phyloP scores from a whole-genome alignment of 768 basidiomycete genomes.

The Phylloporus sp. region DNA sequence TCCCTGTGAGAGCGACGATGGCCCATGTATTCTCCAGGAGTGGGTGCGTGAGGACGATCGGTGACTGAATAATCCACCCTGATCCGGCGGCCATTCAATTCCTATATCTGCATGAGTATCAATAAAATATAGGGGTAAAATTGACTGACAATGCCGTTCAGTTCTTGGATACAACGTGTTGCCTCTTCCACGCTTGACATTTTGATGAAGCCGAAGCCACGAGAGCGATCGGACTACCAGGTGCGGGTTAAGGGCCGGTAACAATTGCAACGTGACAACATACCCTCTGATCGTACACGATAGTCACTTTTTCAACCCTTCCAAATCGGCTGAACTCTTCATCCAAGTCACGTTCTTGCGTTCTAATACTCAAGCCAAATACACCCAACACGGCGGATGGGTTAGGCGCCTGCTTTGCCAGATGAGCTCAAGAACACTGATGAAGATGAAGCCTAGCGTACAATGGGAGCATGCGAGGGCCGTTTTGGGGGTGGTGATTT shows the following conservation, averaged over 20 bases:
- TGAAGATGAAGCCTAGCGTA: slow-evolving; percentile 38
- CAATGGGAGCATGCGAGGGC: slow-evolving; percentile 70
- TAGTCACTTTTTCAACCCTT: slow-evolving; percentile 89
- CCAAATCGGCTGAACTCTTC: slow-evolving; percentile 91
- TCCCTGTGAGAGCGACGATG: slow-evolving; percentile 63
- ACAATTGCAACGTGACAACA: slow-evolving; percentile 24
- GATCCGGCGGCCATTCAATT: slow-evolving; percentile 91
- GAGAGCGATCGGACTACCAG: slow-evolving; percentile 83
- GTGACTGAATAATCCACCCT: slow-evolving; percentile 98
- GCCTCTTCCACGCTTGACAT: slow-evolving; percentile 92
- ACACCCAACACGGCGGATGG: slow-evolving; percentile 90
- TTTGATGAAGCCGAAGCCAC: slow-evolving; percentile 96
- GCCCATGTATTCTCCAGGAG: slow-evolving; percentile 98
- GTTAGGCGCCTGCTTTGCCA: slow-evolving; percentile 70
- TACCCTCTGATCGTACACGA: slow-evolving; percentile 96
- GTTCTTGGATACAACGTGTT: slow-evolving; percentile 76
- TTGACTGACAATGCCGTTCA: slow-evolving; percentile 83
- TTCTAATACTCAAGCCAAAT: slow-evolving; percentile 97
- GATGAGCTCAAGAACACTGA: slow-evolving; percentile 31
- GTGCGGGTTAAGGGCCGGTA: slow-evolving; percentile 19
- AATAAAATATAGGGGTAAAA: neutral
- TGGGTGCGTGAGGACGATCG: slow-evolving; percentile 89
- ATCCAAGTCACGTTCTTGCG: slow-evolving; percentile 89
- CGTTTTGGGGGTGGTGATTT: slow-evolving; percentile 60
- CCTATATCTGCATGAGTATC: slow-evolving; percentile 42